Percentiles rank a stretch among this genome's conserved stretches.
phyloP scores from a whole-genome alignment of 2,329 filamentous ascomycete species.

The Xylogone sp. region DNA sequence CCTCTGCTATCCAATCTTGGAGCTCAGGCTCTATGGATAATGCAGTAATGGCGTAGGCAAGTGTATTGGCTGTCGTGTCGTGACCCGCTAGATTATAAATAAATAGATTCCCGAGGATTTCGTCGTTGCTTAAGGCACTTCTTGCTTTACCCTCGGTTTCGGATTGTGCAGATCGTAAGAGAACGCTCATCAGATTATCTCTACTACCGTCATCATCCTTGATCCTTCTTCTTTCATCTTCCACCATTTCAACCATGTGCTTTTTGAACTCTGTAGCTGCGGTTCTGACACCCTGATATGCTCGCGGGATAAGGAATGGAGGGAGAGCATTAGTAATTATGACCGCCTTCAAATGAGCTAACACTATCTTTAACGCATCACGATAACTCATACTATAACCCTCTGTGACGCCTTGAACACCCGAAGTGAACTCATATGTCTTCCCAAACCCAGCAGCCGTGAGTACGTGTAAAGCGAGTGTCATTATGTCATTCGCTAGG shows the following conservation, averaged over 20 bases:
- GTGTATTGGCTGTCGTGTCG: conserved; percentile 26
- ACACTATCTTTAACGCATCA: conserved; percentile 7
- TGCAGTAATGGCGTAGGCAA: conserved; percentile 21
- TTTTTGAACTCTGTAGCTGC: conserved; percentile 10
- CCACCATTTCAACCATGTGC: conserved; percentile 14
- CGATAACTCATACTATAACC: conserved; percentile 12
- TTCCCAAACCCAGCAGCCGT: conserved; percentile 44
- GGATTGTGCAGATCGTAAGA: conserved; percentile 25
- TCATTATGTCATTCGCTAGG: conserved; percentile 39
- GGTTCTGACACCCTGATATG: conserved; percentile 1
- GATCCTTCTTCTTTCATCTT: conserved; percentile 11
- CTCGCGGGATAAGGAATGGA: conserved; percentile 1
- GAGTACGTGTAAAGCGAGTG: conserved; percentile 46
- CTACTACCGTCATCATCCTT: conserved; percentile 17
- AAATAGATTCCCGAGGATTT: conserved; percentile 29
- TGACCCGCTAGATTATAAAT: conserved; percentile 28
- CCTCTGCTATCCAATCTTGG: conserved; percentile 18
- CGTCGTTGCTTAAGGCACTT: conserved; percentile 28
- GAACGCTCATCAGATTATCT: conserved; percentile 28
- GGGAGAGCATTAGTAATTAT: conserved; percentile 9
- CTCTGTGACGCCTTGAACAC: conserved; percentile 8
- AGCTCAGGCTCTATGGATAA: conserved; percentile 16
- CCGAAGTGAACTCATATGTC: conserved; percentile 10
- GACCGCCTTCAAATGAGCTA: conserved; percentile 14
- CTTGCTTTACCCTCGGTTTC: conserved; percentile 18